These are phyloP conservation scores for Rheum nobile DNA, from an alignment of 148 eudicot species.

Conservation along the genomic window DNA sequence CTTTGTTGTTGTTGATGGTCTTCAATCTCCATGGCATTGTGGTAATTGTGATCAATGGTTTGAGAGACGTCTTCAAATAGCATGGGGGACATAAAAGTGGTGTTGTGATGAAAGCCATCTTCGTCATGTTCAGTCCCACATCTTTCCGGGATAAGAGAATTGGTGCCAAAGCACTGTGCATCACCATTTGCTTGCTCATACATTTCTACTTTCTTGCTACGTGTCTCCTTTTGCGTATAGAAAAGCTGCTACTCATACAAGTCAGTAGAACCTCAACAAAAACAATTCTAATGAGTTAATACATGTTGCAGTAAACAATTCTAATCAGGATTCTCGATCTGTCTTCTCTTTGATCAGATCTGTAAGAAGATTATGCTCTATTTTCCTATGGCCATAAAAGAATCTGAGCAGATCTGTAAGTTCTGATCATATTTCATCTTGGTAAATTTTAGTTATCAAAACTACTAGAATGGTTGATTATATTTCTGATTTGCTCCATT, in stretches of 20 bases:
- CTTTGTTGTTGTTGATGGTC: background rate
- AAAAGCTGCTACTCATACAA: background rate
- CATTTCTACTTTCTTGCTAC: background rate
- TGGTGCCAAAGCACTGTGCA: conserved; percentile 6
- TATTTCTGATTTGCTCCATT: too few relatives aligned
- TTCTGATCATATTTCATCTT: too few relatives aligned
- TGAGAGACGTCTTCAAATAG: background rate
- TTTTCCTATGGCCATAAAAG: too few relatives aligned
- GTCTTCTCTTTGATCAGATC: too few relatives aligned
- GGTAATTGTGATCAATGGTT: background rate
- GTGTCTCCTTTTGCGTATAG: background rate
- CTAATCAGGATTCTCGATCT: too few relatives aligned
- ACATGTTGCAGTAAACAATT: background rate
- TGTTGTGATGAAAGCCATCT: background rate
- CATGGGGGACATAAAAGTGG: background rate
- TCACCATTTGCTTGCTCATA: conserved; percentile 5
- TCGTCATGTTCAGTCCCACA: background rate
- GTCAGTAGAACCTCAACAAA: background rate
- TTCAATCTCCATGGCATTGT: background rate
- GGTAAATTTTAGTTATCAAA: too few relatives aligned
- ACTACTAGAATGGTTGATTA: too few relatives aligned
- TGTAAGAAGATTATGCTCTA: too few relatives aligned
- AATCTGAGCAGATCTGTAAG: too few relatives aligned
- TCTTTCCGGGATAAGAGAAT: background rate
- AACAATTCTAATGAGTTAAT: background rate